Conservation (phyloP, 2,329 filamentous ascomycete species). For the Aspergillus sp. region DNA sequence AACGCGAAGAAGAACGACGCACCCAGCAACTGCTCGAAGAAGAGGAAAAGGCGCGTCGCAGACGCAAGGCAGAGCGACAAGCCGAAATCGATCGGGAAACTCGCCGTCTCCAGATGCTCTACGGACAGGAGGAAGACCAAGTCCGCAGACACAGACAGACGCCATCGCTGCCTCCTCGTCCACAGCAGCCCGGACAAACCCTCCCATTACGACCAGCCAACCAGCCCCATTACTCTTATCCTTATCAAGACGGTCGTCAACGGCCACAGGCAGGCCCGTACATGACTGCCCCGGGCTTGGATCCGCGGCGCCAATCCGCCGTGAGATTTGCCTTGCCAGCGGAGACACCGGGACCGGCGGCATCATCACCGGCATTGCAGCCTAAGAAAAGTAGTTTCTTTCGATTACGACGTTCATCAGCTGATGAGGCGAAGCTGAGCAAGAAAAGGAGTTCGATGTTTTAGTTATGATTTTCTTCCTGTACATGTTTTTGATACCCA, state of each 20-base stretch:
- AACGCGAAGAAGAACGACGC: conserved; percentile 51
- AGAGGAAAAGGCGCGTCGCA: conserved; percentile 55
- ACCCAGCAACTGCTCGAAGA: conserved; percentile 54
- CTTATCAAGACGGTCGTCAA: conserved; percentile 16
- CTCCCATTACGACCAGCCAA: conserved; percentile 17
- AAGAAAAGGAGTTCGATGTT: conserved; percentile 53
- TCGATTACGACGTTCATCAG: conserved; percentile 40
- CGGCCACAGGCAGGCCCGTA: neutral
- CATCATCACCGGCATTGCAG: conserved; percentile 23
- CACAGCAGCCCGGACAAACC: conserved; percentile 16
- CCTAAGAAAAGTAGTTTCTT: conserved; percentile 51
- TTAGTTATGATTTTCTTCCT: conserved; percentile 23
- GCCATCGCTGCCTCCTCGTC: conserved; percentile 24
- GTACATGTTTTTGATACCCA: conserved; percentile 22
- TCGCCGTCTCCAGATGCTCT: conserved; percentile 64
- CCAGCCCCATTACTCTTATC: conserved; percentile 16
- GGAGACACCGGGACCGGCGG: conserved; percentile 11
- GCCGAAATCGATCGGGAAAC: conserved; percentile 74
- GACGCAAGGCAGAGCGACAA: conserved; percentile 49
- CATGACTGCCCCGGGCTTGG: neutral
- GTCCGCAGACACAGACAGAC: conserved; percentile 30
- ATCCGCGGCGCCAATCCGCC: conserved; percentile 23
- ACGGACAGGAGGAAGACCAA: conserved; percentile 50
- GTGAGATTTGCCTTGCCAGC: conserved; percentile 20
- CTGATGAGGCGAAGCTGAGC: conserved; percentile 39